These are phyloP conservation scores for Saitozyma podzolica DNA, from an alignment of 768 basidiomycete species.

Conservation along the genomic window DNA sequence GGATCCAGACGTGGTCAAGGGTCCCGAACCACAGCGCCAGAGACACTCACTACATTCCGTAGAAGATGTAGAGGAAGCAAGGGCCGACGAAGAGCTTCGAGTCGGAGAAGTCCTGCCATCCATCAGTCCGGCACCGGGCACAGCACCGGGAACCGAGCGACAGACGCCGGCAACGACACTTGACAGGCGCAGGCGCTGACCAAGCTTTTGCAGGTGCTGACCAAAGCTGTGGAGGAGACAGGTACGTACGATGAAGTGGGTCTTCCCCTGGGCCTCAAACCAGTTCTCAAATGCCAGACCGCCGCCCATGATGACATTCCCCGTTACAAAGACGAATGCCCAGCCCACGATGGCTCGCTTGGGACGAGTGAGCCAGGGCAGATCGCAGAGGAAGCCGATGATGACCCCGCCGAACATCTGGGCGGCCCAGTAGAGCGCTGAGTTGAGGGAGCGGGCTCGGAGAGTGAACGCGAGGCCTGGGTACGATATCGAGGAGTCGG, in stretches of 20 bases:
- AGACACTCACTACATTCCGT: conserved; percentile 6
- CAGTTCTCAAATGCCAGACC: conserved; percentile 14
- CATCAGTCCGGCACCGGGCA: background rate
- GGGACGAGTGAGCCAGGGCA: background rate
- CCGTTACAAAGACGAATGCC: conserved; percentile 11
- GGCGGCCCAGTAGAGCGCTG: conserved; percentile 11
- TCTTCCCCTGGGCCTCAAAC: background rate
- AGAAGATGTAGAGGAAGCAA: conserved; percentile 16
- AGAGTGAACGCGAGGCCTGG: conserved; percentile 1
- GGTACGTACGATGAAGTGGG: background rate
- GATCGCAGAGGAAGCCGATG: conserved; percentile 11
- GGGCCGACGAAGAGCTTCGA: conserved; percentile 4
- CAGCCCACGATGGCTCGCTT: conserved; percentile 7
- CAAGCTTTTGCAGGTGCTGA: too few relatives aligned
- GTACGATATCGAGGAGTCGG: too few relatives aligned
- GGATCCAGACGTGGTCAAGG: background rate
- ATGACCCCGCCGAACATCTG: conserved; percentile 14
- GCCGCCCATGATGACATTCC: conserved; percentile 13
- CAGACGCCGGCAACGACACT: too few relatives aligned
- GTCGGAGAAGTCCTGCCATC: background rate
- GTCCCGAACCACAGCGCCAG: background rate
- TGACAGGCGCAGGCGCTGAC: too few relatives aligned
- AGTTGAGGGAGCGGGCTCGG: conserved; percentile 7
- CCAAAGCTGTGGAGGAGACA: too few relatives aligned
- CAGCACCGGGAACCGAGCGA: background rate